These are phyloP conservation scores for Hypoxylon fuscum DNA, from an alignment of 495 filamentous ascomycete genomes.

Conservation along the genomic window DNA sequence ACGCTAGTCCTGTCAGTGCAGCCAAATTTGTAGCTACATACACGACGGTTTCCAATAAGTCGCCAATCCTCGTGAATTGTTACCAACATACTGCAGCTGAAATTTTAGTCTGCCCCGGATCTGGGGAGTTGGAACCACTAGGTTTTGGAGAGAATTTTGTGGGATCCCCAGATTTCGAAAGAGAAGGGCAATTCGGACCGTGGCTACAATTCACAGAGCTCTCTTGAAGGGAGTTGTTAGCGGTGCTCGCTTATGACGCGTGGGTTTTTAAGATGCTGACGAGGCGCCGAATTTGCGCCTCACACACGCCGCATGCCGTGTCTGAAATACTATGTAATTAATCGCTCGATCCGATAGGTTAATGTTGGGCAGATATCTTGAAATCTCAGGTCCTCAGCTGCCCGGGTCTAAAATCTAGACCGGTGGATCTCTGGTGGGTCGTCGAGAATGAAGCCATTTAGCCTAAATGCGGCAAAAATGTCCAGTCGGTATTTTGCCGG, in stretches of 20 bases:
- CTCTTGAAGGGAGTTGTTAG: constrained; percentile 14
- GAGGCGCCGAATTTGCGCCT: constrained; percentile 17
- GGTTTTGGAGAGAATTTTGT: constrained; percentile 7
- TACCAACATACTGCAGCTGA: constrained; percentile 12
- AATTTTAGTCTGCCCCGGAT: constrained; percentile 31
- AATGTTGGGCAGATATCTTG: constrained; percentile 12
- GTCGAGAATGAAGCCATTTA: constrained; percentile 25
- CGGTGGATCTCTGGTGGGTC: constrained; percentile 24
- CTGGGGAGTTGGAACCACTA: constrained; percentile 30
- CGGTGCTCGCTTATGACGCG: constrained; percentile 10
- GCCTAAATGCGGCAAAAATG: constrained; percentile 41
- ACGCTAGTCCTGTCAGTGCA: constrained; percentile 8
- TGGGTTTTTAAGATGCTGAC: constrained; percentile 1
- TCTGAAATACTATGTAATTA: constrained; percentile 14
- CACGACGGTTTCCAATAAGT: not conserved
- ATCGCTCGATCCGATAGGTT: constrained; percentile 26
- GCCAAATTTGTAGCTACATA: constrained; percentile 3
- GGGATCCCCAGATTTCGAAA: constrained; percentile 23
- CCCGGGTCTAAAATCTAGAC: constrained; percentile 26
- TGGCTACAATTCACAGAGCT: constrained; percentile 8
- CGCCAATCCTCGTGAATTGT: constrained; percentile 18
- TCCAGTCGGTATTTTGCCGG: constrained; percentile 22
- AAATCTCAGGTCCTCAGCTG: constrained; percentile 22
- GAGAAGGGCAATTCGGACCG: constrained; percentile 29
- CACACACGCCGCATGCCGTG: constrained; percentile 14